Conservation (phyloP, 768 basidiomycete genomes). For the Boletus subcaerulescens region DNA sequence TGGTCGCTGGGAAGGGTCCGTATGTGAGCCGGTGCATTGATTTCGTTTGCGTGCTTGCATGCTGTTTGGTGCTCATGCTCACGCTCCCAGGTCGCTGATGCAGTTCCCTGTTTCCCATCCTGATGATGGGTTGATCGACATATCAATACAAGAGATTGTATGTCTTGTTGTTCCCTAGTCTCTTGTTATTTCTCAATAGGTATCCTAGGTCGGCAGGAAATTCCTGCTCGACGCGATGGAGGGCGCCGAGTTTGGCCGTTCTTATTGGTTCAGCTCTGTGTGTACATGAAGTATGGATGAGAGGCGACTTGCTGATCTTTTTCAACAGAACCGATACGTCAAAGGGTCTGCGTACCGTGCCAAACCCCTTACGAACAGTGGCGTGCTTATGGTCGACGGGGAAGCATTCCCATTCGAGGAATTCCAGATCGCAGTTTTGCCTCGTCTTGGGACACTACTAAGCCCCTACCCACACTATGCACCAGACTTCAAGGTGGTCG, state of each 20-base stretch:
- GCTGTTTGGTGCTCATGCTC: neutral
- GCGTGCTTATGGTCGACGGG: constrained; percentile 71
- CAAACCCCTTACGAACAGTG: constrained; percentile 53
- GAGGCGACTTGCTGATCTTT: constrained; percentile 7
- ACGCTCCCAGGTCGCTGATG: constrained; percentile 60
- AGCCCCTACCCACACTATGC: constrained; percentile 57
- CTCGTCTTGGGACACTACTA: constrained; percentile 60
- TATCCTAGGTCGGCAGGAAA: constrained; percentile 35
- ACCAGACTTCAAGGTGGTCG: constrained; percentile 43
- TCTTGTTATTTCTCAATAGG: neutral
- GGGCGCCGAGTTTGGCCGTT: constrained; percentile 58
- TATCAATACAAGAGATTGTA: constrained; percentile 64
- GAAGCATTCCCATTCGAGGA: constrained; percentile 72
- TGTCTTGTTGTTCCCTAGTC: constrained; percentile 12
- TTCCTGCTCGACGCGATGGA: constrained; percentile 54
- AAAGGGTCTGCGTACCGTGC: constrained; percentile 75
- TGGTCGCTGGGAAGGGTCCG: constrained; percentile 78
- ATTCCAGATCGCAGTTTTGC: constrained; percentile 75
- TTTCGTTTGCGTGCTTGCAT: neutral
- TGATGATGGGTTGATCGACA: constrained; percentile 74
- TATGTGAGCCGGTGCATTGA: constrained; percentile 58
- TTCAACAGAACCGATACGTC: constrained; percentile 59
- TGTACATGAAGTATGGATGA: constrained; percentile 14
- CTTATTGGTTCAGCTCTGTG: constrained; percentile 62
- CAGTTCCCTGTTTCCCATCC: constrained; percentile 81